phyloP scores from a whole-genome alignment of 2,329 filamentous ascomycete genomes.

The Aspergillus flavus region DNA sequence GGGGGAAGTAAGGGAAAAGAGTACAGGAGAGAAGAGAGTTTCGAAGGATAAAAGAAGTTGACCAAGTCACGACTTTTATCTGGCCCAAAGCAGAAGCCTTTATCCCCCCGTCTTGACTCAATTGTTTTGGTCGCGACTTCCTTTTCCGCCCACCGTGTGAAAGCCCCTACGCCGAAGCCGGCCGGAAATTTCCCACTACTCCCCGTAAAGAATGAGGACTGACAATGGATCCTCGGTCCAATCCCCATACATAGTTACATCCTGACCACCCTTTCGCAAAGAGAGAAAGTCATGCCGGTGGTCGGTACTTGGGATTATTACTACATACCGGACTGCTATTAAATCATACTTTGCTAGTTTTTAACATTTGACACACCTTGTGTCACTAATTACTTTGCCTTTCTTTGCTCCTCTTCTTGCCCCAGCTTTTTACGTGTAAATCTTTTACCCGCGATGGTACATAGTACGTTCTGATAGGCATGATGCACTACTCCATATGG shows the following conservation, averaged over 20 bases:
- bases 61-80: constrained; percentile 17
- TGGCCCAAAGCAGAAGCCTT: constrained; percentile 29
- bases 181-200: constrained; percentile 8
- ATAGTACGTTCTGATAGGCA: background rate
- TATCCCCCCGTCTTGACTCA: constrained; percentile 10
- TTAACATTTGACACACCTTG: no score
- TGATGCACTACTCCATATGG: background rate
- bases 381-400: background rate
- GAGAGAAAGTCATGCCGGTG: background rate
- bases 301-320: no score
- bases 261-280: background rate
- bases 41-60: constrained; percentile 6
- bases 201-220: background rate
- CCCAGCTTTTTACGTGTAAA: background rate
- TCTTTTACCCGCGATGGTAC: background rate
- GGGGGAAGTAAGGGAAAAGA: constrained; percentile 11
- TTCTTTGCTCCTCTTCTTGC: background rate
- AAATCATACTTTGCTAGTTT: background rate
- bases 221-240: background rate
- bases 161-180: constrained; percentile 33
- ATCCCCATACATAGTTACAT: background rate
- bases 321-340: no score
- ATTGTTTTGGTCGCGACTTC: constrained; percentile 12
- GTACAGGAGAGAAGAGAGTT: constrained; percentile 14
- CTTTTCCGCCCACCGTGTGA: constrained; percentile 24